phyloP scores from a whole-genome alignment of 1,284 basidiomycete genomes.

The Meripilus lineatus region DNA sequence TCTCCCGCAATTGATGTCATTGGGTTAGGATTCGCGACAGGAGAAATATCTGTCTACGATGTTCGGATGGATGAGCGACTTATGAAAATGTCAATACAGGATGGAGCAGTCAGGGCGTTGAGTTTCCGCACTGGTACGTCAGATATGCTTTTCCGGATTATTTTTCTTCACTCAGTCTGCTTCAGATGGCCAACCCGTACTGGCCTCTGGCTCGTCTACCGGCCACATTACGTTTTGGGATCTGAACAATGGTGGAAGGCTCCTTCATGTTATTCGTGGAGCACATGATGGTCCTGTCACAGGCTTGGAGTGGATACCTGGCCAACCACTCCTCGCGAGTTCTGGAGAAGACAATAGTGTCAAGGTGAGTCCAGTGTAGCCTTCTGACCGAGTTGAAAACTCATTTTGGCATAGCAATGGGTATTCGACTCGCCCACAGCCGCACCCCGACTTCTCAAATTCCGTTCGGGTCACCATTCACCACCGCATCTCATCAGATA shows the following conservation, averaged over 20 bases:
- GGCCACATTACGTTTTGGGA: conserved; percentile 93
- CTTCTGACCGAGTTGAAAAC: not conserved
- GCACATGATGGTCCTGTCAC: conserved; percentile 85
- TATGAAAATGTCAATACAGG: conserved; percentile 86
- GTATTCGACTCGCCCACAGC: conserved; percentile 89
- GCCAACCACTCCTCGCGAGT: conserved; percentile 84
- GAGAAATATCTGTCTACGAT: conserved; percentile 87
- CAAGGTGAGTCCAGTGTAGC: conserved; percentile 52
- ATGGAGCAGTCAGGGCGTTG: conserved; percentile 70
- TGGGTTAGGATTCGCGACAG: conserved; percentile 86
- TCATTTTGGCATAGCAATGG: conserved; percentile 75
- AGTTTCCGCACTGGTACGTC: conserved; percentile 90
- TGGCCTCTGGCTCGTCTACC: conserved; percentile 82
- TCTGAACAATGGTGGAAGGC: conserved; percentile 72
- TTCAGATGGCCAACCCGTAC: conserved; percentile 79
- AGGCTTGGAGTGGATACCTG: conserved; percentile 84
- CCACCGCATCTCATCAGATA: conserved; percentile 93
- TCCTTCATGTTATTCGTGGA: conserved; percentile 80
- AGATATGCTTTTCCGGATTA: conserved; percentile 17
- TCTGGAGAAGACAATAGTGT: conserved; percentile 92
- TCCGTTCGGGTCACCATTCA: conserved; percentile 86
- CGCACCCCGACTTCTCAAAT: conserved; percentile 85
- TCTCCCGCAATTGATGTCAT: conserved; percentile 96
- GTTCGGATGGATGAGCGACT: conserved; percentile 86
- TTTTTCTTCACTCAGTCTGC: conserved; percentile 7